phyloP scores from a whole-genome alignment of 768 basidiomycete species.

The Pisolithus marmoratus region DNA sequence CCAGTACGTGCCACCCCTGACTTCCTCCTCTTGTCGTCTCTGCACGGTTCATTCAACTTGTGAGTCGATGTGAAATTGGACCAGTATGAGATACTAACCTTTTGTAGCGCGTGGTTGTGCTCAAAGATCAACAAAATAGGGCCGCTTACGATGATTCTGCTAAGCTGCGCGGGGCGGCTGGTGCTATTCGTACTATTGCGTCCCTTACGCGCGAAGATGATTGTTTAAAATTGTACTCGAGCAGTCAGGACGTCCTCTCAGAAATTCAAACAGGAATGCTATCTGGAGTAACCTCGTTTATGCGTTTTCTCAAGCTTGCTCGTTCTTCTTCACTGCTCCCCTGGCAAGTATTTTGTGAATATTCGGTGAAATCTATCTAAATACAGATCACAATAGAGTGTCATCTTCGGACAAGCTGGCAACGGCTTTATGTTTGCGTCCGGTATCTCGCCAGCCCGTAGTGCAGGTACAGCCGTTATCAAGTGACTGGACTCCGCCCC shows the following conservation, averaged over 20 bases:
- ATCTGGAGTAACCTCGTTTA: slow-evolving; percentile 62
- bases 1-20: not conserved
- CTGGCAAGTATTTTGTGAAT: slow-evolving; percentile 46
- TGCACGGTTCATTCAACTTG: slow-evolving; percentile 78
- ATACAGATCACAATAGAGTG: slow-evolving; percentile 47
- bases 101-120: slow-evolving; percentile 67
- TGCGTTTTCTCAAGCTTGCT: slow-evolving; percentile 66
- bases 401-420: slow-evolving; percentile 72
- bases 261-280: slow-evolving; percentile 55
- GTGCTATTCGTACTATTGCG: slow-evolving; percentile 86
- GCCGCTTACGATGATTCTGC: slow-evolving; percentile 73
- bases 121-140: slow-evolving; percentile 84
- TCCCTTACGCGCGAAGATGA: slow-evolving; percentile 83
- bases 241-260: slow-evolving; percentile 70
- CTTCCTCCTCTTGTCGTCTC: slow-evolving; percentile 39
- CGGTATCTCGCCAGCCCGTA: slow-evolving; percentile 79
- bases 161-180: slow-evolving; percentile 87
- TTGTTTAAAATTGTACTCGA: slow-evolving; percentile 58
- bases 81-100: not conserved
- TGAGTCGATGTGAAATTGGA: slow-evolving; percentile 26
- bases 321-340: slow-evolving; percentile 85
- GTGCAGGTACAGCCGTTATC: slow-evolving; percentile 72
- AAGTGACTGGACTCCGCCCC: slow-evolving; percentile 67
- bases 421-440: slow-evolving; percentile 82
- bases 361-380: not conserved